Evolutionary conservation across 345 rosid genomes (phyloP).

Genomic region (Toxicodendron radicans): DNA sequence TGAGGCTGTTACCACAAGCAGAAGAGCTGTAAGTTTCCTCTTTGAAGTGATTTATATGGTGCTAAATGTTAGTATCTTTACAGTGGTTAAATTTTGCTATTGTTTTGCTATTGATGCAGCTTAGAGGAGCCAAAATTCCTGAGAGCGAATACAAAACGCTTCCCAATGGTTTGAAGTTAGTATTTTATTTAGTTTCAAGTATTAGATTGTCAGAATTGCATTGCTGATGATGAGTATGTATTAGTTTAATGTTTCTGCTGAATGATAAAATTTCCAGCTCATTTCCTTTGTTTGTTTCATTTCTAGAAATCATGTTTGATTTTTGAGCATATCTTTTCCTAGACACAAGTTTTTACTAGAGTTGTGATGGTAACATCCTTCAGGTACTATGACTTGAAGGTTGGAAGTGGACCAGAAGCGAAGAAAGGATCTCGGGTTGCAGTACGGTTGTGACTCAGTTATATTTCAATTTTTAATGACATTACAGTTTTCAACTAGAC

Average conservation of each 20-base stretch:
- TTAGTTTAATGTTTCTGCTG: too few relatives aligned
- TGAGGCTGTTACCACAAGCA: constrained; percentile 87
- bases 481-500: too few relatives aligned
- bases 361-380: constrained; percentile 24
- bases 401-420: constrained; percentile 75
- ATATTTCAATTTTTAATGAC: constrained; percentile 27
- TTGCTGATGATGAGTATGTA: too few relatives aligned
- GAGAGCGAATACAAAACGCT: constrained; percentile 81
- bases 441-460: constrained; percentile 82
- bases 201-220: constrained; percentile 1
- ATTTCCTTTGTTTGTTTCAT: background rate
- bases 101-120: constrained; percentile 48
- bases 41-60: background rate
- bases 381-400: constrained; percentile 94
- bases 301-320: background rate
- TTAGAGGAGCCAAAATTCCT: constrained; percentile 81
- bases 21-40: constrained; percentile 73
- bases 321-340: background rate
- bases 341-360: constrained; percentile 12
- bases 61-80: background rate
- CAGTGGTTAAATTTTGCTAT: constrained; percentile 6
- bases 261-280: background rate
- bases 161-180: constrained; percentile 85
- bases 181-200: constrained; percentile 15
- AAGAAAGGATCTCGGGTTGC: constrained; percentile 97